Base-by-base conservation (phyloP, 495 filamentous ascomycete species). In the Penicillium turbatum region DNA sequence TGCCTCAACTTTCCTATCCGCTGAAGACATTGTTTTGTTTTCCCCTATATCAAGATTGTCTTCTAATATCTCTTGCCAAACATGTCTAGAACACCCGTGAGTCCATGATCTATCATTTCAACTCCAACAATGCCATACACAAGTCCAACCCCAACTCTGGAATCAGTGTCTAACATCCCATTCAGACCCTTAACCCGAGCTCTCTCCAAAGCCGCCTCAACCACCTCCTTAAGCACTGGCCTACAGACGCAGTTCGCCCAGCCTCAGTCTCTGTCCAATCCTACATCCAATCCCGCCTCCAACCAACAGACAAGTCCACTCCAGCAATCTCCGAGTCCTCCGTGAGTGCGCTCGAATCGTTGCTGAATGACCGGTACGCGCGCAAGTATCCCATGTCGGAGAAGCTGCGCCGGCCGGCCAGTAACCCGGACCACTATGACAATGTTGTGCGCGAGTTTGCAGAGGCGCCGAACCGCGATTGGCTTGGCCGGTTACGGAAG, bases 381-480 rank as follows among this genome's bases (percentile, higher is more conserved):
- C 80, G 75, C 45, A 59, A 85, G 76, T 93, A 91, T 66, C 86
- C 84, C 8, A 61, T 90, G 15, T 72, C 79, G 0, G 73, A 75
- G 15, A 72, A 71, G 15, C 63, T 92, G 43, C 77, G 91, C 57
- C 71, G 74, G 24, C 91, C 91, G 1, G 79, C 79, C 31, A 88
- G 82, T 62, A 86, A 90, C 53, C 89, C 90, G 26, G 82, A 77
- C 4, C 82, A 95, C 67, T 96, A 92, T 64, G 77, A 82, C 24
- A 77, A 87, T 55, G 65, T 96, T 5, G 64, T 89, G 50, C 75
- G 72, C 49, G 91, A 92, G 69, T 80, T 90, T 35, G 81, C 85
- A 44, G 86, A 84, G 66, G 88, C 86, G 15, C 86, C 86, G 21
- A 74, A 65, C 37, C 72, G 88, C 6, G 79, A 81, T 39, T 86